Percentiles rank a stretch among this genome's conserved stretches.
These are phyloP conservation scores for Glycyrrhiza uralensis DNA, from an alignment of 306 rosid genomes.

Conservation along the genomic window DNA sequence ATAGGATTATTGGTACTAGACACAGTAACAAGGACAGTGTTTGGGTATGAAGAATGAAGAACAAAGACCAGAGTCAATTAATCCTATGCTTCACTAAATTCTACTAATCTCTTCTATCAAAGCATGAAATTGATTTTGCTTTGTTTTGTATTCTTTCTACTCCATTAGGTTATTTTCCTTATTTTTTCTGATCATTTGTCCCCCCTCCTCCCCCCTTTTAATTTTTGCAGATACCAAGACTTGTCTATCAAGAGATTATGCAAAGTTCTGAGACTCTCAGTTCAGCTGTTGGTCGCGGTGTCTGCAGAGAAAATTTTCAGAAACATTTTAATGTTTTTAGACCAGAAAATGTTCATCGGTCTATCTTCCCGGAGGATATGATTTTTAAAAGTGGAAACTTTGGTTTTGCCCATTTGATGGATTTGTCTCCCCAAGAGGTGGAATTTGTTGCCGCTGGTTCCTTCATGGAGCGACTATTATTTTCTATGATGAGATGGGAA, in stretches of 20 bases:
- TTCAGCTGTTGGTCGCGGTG: conserved; percentile 44
- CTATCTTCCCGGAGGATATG: conserved; percentile 46
- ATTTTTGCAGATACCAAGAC: conserved; percentile 59
- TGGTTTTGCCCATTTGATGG: conserved; percentile 73
- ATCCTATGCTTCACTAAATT: background rate
- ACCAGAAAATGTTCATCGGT: conserved; percentile 53
- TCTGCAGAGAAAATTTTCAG: conserved; percentile 47
- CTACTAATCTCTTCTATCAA: background rate
- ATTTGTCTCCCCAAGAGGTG: conserved; percentile 70
- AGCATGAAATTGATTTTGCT: background rate
- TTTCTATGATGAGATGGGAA: conserved; percentile 68
- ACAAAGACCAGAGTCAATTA: background rate
- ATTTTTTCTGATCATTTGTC: background rate
- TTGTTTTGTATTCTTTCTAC: background rate
- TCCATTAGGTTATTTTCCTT: background rate
- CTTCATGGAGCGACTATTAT: conserved; percentile 63
- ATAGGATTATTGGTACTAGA: background rate
- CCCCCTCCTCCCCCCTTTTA: background rate
- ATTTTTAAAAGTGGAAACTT: conserved; percentile 52
- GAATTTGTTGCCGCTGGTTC: conserved; percentile 64
- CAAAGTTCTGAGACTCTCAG: conserved; percentile 40
- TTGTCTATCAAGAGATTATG: conserved; percentile 51
- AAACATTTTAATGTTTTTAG: conserved; percentile 57
- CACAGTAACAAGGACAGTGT: background rate
- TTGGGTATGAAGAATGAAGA: background rate